Evolutionary conservation across 2,329 filamentous ascomycete species (phyloP).

Genomic region (Pseudogymnoascus sp.): DNA sequence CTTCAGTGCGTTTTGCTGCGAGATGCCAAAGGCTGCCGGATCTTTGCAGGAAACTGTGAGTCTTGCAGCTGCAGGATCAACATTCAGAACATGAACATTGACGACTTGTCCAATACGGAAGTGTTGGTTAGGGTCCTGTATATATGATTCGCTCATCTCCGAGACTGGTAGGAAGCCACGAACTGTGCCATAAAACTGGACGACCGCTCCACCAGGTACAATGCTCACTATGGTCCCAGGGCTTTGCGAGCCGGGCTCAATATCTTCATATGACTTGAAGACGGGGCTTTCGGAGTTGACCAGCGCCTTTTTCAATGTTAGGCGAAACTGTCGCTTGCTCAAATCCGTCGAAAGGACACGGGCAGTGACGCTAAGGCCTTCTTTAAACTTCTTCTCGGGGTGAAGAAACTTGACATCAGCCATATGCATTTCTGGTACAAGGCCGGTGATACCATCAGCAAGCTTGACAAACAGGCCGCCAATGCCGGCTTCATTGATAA

Average conservation of each 20-base stretch:
- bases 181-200: constrained; percentile 84
- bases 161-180: constrained; percentile 83
- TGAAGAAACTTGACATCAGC: constrained; percentile 82
- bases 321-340: constrained; percentile 67
- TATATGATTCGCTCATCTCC: constrained; percentile 97
- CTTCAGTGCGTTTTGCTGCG: constrained; percentile 70
- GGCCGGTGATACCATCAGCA: constrained; percentile 78
- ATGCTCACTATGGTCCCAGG: constrained; percentile 84
- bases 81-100: constrained; percentile 76
- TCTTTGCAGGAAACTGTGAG: constrained; percentile 92
- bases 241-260: constrained; percentile 66
- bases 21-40: constrained; percentile 64
- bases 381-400: constrained; percentile 92
- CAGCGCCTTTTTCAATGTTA: constrained; percentile 91
- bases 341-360: constrained; percentile 75
- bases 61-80: constrained; percentile 62
- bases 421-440: constrained; percentile 81
- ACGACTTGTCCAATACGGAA: constrained; percentile 88
- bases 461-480: constrained; percentile 75
- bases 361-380: constrained; percentile 75
- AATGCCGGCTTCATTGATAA: constrained; percentile 71
- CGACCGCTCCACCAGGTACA: constrained; percentile 68
- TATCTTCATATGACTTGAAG: constrained; percentile 69
- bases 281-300: constrained; percentile 80
- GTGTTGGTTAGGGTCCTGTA: constrained; percentile 79